phyloP scores from a whole-genome alignment of 306 rosid genomes.

The Castanea crenata region DNA sequence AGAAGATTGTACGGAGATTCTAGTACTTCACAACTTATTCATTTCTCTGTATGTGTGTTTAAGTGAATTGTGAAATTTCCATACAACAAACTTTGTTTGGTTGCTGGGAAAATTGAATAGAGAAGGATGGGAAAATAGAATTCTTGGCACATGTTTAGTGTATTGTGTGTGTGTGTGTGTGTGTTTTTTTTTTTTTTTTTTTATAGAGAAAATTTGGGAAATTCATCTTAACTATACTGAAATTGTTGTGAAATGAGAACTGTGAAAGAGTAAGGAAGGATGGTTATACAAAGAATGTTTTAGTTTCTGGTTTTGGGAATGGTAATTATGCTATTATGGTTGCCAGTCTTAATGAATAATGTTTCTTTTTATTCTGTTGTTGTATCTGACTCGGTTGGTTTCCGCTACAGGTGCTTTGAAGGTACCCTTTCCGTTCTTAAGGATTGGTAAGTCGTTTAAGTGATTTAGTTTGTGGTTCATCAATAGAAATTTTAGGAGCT shows the following conservation, averaged over 20 bases:
- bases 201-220: no score
- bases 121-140: not conserved
- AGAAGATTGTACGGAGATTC: no score
- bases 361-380: not conserved
- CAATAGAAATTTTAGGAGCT: not conserved
- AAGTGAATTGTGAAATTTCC: no score
- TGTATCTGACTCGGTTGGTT: not conserved
- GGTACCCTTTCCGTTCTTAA: slow-evolving; percentile 33
- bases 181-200: no score
- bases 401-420: slow-evolving; percentile 23
- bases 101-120: not conserved
- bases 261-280: not conserved
- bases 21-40: no score
- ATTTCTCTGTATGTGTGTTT: no score
- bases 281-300: not conserved
- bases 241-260: no score
- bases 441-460: slow-evolving; percentile 21
- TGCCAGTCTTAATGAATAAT: not conserved
- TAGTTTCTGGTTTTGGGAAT: not conserved
- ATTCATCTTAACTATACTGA: no score
- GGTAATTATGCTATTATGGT: not conserved
- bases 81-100: not conserved
- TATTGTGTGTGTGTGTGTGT: no score
- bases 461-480: not conserved
- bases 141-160: not conserved